Evolutionary conservation across 495 filamentous ascomycete species (phyloP).

Genomic region (Penicillium soppii): DNA sequence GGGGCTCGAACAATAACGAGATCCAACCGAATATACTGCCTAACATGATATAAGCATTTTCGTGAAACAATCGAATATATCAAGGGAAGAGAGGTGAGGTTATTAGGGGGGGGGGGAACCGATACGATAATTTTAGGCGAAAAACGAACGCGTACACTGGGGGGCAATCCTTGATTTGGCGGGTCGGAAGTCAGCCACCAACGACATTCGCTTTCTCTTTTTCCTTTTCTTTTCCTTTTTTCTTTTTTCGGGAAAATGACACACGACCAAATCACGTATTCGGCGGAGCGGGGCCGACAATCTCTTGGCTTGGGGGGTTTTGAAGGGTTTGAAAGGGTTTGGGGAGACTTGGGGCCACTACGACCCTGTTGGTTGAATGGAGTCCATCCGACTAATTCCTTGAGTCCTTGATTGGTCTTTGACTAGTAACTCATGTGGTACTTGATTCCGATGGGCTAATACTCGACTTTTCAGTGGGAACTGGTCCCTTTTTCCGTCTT

Average conservation of each 20-base stretch:
- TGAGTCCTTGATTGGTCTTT: no score
- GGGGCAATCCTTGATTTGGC: no score
- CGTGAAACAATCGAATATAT: background rate
- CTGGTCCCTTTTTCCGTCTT: background rate
- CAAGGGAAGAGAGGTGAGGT: background rate
- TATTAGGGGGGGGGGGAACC: background rate
- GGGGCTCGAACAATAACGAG: constrained; percentile 16
- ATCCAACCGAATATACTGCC: constrained; percentile 17
- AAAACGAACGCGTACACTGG: no score
- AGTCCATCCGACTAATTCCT: no score
- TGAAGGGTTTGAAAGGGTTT: background rate
- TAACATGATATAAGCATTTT: constrained; percentile 11
- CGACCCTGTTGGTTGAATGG: background rate
- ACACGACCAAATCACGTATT: background rate
- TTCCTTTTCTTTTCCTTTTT: no score
- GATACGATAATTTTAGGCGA: no score
- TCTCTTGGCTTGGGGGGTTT: background rate
- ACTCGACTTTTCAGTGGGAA: no score
- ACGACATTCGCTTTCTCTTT: no score
- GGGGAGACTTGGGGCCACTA: background rate
- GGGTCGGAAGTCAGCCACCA: no score
- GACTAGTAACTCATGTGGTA: no score
- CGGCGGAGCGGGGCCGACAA: background rate
- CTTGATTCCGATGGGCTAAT: no score
- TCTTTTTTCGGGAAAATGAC: no score